Conservation (phyloP, 345 rosid genomes). For the Hibiscus trionum region DNA sequence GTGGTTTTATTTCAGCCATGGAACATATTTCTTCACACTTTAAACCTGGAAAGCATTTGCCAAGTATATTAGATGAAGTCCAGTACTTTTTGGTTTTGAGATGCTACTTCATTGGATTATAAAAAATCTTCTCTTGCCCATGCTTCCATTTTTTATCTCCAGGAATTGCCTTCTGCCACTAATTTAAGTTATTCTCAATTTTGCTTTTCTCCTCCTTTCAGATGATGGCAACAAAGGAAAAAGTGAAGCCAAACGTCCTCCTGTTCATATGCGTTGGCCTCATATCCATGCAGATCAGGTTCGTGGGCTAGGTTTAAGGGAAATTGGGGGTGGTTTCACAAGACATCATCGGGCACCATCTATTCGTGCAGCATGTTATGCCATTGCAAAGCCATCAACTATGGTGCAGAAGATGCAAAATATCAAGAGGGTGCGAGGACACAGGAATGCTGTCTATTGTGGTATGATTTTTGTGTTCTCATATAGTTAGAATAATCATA, state of each 20-base stretch:
- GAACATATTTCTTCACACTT: neutral
- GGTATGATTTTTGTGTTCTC: conserved; percentile 40
- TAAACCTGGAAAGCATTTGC: neutral
- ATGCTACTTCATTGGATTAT: neutral
- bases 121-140: neutral
- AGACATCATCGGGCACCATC: conserved; percentile 97
- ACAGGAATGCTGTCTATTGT: conserved; percentile 96
- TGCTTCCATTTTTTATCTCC: neutral
- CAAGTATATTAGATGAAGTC: conserved; percentile 1
- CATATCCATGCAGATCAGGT: conserved; percentile 87
- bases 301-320: conserved; percentile 80
- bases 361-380: conserved; percentile 85
- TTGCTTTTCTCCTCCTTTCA: conserved; percentile 21
- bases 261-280: conserved; percentile 90
- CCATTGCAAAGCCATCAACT: conserved; percentile 85
- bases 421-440: conserved; percentile 84
- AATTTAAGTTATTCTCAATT: conserved; percentile 12
- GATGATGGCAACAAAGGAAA: conserved; percentile 42
- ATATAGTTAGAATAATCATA: neutral
- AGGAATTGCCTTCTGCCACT: neutral
- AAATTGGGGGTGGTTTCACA: conserved; percentile 96
- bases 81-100: neutral
- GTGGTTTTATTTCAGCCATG: conserved; percentile 27
- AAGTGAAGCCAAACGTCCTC: conserved; percentile 34
- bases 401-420: conserved; percentile 98